phyloP scores from a whole-genome alignment of 129 eudicot genomes.

The Lactuca saligna region DNA sequence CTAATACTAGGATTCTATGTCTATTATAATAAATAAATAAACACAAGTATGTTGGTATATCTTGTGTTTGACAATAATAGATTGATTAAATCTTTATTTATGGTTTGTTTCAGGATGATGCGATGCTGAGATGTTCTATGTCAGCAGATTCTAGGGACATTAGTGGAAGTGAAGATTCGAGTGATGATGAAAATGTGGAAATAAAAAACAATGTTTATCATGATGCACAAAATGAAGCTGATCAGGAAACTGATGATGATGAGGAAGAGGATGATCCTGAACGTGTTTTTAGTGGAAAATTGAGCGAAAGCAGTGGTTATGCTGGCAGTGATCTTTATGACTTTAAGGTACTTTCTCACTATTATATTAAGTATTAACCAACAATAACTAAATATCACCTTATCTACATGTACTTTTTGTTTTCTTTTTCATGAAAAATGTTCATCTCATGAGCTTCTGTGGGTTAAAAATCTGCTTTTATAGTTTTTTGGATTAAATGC shows the following conservation, averaged over 20 bases:
- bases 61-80: not conserved
- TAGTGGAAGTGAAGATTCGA: constrained; percentile 83
- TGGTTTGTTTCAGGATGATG: constrained; percentile 57
- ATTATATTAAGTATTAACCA: not conserved
- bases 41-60: not conserved
- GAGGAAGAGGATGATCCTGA: constrained; percentile 76
- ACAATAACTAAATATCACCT: not conserved
- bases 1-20: too few relatives aligned
- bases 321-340: constrained; percentile 91
- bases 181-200: constrained; percentile 69
- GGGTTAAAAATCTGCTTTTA: not conserved
- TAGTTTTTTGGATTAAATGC: too few relatives aligned
- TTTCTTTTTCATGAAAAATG: not conserved
- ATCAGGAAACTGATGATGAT: constrained; percentile 69
- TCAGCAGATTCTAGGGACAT: constrained; percentile 81
- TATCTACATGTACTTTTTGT: not conserved
- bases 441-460: not conserved
- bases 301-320: constrained; percentile 94
- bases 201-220: constrained; percentile 71
- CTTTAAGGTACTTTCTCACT: constrained; percentile 60
- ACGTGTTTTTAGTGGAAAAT: constrained; percentile 77
- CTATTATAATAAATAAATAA: too few relatives aligned
- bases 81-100: too few relatives aligned
- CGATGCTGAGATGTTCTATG: constrained; percentile 75
- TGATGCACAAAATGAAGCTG: constrained; percentile 89